These are phyloP conservation scores for Diaporthe citrichinensis DNA, from an alignment of 2,329 filamentous ascomycete species.

Conservation along the genomic window DNA sequence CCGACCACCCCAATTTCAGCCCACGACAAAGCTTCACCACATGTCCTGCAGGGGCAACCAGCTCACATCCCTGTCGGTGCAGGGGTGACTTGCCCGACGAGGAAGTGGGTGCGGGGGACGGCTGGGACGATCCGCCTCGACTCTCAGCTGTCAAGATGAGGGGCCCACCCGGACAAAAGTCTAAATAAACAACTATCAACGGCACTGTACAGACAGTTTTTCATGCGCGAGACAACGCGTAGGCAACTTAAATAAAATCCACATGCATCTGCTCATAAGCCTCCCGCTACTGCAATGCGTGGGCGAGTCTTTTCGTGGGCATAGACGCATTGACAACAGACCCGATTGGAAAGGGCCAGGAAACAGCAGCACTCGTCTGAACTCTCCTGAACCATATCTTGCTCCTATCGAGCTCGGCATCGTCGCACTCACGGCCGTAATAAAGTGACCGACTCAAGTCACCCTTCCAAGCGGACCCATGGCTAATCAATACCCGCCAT, in stretches of 20 bases:
- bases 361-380: background rate
- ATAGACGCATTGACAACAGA: background rate
- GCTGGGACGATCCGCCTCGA: background rate
- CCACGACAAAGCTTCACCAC: conserved; percentile 10
- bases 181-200: conserved; percentile 15
- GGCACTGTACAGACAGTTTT: background rate
- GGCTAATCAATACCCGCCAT: background rate
- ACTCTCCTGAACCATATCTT: background rate
- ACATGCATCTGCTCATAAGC: background rate
- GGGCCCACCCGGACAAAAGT: conserved; percentile 23
- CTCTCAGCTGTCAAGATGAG: conserved; percentile 29
- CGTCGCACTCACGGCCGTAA: background rate
- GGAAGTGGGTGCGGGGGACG: conserved; percentile 4
- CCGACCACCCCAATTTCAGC: conserved; percentile 21
- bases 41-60: conserved; percentile 24
- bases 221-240: background rate
- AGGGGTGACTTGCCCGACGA: background rate
- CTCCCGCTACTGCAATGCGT: conserved; percentile 20
- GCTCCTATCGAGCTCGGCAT: background rate
- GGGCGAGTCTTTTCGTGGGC: background rate
- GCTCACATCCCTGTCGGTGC: conserved; percentile 4
- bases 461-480: background rate
- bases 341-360: background rate
- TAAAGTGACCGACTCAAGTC: conserved; percentile 6
- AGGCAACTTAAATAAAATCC: background rate